Evolutionary conservation across 768 basidiomycete genomes (phyloP).

Genomic region (Arthromyces matolae): DNA sequence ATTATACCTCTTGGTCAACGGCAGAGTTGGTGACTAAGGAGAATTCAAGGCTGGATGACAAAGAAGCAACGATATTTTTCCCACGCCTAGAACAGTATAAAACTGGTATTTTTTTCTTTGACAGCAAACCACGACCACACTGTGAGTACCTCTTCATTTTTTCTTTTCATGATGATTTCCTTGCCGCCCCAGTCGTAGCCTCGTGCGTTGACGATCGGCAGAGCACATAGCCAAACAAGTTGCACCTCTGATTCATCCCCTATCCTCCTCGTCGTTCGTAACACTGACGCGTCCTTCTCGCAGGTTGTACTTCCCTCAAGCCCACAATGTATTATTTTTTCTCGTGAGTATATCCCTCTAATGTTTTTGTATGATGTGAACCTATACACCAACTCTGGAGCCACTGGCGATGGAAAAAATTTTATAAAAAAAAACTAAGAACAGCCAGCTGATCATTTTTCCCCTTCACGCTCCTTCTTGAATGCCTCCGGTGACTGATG

Average conservation of each 20-base stretch:
- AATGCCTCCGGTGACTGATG: conserved; percentile 3
- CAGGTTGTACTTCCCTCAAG: not conserved
- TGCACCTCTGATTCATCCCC: conserved; percentile 53
- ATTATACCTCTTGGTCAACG: conserved; percentile 38
- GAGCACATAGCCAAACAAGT: conserved; percentile 67
- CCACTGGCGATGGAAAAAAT: conserved; percentile 43
- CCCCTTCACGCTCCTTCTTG: not conserved
- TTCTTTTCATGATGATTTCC: conserved; percentile 52
- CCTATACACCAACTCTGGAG: conserved; percentile 42
- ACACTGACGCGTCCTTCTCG: not conserved
- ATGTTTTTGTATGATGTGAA: conserved; percentile 38
- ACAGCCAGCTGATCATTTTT: conserved; percentile 62
- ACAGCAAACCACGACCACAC: conserved; percentile 4
- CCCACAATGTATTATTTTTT: too few relatives aligned
- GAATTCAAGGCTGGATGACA: conserved; percentile 24
- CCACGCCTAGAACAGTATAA: conserved; percentile 24
- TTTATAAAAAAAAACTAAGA: conserved; percentile 52
- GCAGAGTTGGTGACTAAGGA: conserved; percentile 7
- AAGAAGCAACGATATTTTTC: conserved; percentile 24
- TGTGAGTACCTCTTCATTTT: conserved; percentile 26
- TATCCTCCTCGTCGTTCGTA: not conserved
- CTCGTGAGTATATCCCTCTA: conserved; percentile 4
- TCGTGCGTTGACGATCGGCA: conserved; percentile 58
- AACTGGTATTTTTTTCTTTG: conserved; percentile 19
- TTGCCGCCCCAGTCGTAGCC: conserved; percentile 79